Evolutionary conservation across 73 alveolate genomes (phyloP), one percentile per base, ranked within the genome.

Genomic region (Symbiodinium pilosum): DNA sequence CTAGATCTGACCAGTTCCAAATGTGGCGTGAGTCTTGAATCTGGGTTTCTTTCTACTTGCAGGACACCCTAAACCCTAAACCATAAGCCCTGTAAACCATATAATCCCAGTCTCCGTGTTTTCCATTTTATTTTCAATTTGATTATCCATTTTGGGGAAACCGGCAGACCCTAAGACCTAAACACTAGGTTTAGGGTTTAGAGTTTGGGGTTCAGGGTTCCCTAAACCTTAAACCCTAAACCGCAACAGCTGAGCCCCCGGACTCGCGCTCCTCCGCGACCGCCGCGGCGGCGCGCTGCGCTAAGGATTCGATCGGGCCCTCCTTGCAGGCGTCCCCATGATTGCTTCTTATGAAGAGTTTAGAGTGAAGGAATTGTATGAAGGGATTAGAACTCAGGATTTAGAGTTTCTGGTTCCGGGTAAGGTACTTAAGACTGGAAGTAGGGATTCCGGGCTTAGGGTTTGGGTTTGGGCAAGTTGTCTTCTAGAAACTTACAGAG

Each of bases 221-320:
- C 59, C 59, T 56, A 12, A 56, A 56, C 73, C 73, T 32, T 56
- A 56, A 56, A 56, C 73, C 73, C 73, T 56, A 56, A 56, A 56
- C 26, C 32, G 8, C 75, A 11, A 56, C 16, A 30, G 36, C 28
- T 34, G 8, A 34, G 32, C 36, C 36, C 36, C 75, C 32, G 11
- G 75, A 34, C 75, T 56, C 75, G 32, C 75, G 75, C 75, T 56
- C 75, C 75, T 56, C 75, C 36, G 75, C 75, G 36, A 56, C 75
- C 4, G 75, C 75, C 4, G 75, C 75, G 36, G 75, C 75, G 28
- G 75, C 75, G 32, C 75, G 75, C 75, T 56, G 75, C 34, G 75
- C 75, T 34, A 56, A 34, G 75, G 75, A 56, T 56, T 56, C 75
- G 75, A 56, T 20, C 36, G 75, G 34, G 75, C 75, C 75, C 75